Evolutionary conservation across 2,329 filamentous ascomycete species (phyloP).

Genomic region (Simplicillium aogashimaense): DNA sequence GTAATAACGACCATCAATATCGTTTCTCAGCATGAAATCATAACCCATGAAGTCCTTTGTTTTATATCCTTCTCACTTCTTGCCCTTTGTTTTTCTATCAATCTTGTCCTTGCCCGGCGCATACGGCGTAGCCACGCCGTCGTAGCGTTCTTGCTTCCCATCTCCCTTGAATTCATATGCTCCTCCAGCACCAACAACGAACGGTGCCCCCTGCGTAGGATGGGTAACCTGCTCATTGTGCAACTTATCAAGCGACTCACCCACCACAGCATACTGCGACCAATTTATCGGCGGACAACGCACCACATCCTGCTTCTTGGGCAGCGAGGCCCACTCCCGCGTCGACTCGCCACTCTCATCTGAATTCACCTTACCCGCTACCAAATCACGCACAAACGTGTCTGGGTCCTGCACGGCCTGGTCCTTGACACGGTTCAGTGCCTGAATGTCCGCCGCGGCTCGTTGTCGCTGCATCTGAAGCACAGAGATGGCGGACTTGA

Average conservation of each 20-base stretch:
- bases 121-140: constrained; percentile 48
- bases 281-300: constrained; percentile 88
- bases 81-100: constrained; percentile 24
- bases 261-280: constrained; percentile 87
- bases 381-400: constrained; percentile 60
- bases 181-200: constrained; percentile 30
- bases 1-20: too few relatives aligned
- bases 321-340: constrained; percentile 53
- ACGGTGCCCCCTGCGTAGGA: constrained; percentile 48
- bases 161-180: constrained; percentile 39
- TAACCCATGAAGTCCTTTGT: constrained; percentile 3
- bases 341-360: constrained; percentile 16
- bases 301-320: constrained; percentile 70
- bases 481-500: constrained; percentile 76
- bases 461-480: constrained; percentile 78
- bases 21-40: background rate
- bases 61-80: constrained; percentile 13
- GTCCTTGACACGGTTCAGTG: constrained; percentile 58
- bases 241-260: constrained; percentile 66
- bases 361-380: constrained; percentile 44
- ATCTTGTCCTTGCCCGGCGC: constrained; percentile 39
- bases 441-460: constrained; percentile 64
- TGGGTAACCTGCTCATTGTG: constrained; percentile 68
- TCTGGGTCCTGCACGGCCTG: constrained; percentile 62
- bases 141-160: constrained; percentile 31